Conservation (phyloP, 306 rosid species). For the Inga leiocalycina region DNA sequence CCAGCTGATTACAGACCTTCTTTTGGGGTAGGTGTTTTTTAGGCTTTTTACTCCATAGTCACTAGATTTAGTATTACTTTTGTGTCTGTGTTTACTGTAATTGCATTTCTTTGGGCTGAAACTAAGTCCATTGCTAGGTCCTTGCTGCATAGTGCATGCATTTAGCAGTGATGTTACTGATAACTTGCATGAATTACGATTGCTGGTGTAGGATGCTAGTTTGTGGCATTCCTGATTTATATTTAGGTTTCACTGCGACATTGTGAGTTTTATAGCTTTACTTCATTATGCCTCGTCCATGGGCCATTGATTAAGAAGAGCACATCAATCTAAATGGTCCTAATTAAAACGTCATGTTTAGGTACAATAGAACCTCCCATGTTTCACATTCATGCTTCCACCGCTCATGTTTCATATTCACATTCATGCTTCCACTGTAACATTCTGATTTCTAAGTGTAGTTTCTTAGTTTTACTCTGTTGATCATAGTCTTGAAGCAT, state of each 20-base stretch:
- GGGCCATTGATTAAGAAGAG: background rate
- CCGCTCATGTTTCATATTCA: too few relatives aligned
- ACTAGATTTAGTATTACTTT: background rate
- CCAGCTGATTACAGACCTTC: constrained; percentile 78
- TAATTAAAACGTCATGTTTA: background rate
- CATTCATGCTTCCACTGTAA: background rate
- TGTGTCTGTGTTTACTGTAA: background rate
- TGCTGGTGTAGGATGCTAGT: background rate
- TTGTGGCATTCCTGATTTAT: background rate
- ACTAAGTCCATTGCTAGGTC: background rate
- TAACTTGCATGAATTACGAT: background rate
- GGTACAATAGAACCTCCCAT: background rate
- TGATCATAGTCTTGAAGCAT: background rate
- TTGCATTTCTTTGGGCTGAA: background rate
- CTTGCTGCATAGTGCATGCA: background rate
- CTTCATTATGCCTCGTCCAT: background rate
- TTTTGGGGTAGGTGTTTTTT: constrained; percentile 48
- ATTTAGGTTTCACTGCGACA: background rate
- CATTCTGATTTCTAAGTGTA: background rate
- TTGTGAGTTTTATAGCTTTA: background rate
- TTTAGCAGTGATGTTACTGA: background rate
- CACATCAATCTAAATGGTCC: too few relatives aligned
- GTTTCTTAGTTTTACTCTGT: background rate
- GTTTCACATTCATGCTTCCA: background rate
- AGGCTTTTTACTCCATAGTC: background rate